Conservation (phyloP, 352 stramenopile genomes). For the Thalassiosira sp. region DNA sequence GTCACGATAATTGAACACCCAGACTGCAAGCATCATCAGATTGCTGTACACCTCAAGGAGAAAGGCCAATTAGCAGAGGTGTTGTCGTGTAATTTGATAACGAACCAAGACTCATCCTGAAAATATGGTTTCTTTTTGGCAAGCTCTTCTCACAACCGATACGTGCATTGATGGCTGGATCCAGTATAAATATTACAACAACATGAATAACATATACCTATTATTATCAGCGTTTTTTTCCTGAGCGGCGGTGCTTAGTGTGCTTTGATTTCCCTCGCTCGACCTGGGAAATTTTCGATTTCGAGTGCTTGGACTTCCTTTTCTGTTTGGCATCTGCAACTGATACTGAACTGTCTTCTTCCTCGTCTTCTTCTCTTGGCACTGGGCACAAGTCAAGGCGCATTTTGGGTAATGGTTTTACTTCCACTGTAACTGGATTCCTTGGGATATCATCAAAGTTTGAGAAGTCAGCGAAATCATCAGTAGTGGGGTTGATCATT, state of each 20-base stretch:
- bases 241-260: conserved; percentile 30
- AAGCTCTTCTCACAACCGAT: neutral
- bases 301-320: conserved; percentile 54
- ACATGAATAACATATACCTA: conserved; percentile 10
- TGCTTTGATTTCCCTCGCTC: too few species aligned
- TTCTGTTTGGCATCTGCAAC: conserved; percentile 32
- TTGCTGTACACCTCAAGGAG: conserved; percentile 34
- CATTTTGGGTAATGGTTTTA: conserved; percentile 83
- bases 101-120: neutral
- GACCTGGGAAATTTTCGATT: too few species aligned
- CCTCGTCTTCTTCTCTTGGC: conserved; percentile 80
- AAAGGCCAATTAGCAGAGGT: conserved; percentile 12
- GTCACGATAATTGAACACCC: conserved; percentile 19
- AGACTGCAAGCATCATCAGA: conserved; percentile 33
- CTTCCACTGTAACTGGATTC: conserved; percentile 76
- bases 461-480: conserved; percentile 50
- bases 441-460: conserved; percentile 34
- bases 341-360: conserved; percentile 51
- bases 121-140: too few species aligned
- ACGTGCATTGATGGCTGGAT: neutral
- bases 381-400: conserved; percentile 78
- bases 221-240: conserved; percentile 9
- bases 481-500: conserved; percentile 9
- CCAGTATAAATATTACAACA: conserved; percentile 9
- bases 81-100: conserved; percentile 1